phyloP scores from a whole-genome alignment of 2,329 filamentous ascomycete genomes.

The Westerdykella ornata region DNA sequence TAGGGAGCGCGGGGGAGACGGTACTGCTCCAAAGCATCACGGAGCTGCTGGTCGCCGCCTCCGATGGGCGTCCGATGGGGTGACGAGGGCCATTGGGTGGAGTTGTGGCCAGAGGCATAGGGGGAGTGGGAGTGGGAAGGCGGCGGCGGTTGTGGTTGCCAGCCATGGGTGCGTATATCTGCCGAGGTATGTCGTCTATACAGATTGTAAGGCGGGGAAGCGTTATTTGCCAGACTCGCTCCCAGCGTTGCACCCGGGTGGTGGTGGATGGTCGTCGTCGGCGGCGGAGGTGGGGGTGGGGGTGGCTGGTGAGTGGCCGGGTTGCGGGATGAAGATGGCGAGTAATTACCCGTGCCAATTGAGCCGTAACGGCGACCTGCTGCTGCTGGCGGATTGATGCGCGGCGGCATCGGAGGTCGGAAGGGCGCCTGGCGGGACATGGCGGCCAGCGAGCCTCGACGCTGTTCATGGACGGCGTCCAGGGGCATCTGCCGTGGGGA shows the following conservation, averaged over 20 bases:
- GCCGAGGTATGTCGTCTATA: conserved; percentile 86
- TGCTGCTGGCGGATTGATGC: conserved; percentile 59
- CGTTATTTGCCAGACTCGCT: conserved; percentile 39
- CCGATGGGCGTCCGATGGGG: conserved; percentile 46
- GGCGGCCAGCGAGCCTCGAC: conserved; percentile 59
- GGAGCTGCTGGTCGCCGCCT: conserved; percentile 60
- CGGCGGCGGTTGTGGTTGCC: conserved; percentile 49
- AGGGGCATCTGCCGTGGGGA: conserved; percentile 83
- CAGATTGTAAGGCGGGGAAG: conserved; percentile 58
- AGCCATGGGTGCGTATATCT: conserved; percentile 70
- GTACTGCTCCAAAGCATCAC: conserved; percentile 63
- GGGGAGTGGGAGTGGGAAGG: conserved; percentile 52
- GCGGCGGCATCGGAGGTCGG: conserved; percentile 72
- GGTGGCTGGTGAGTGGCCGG: conserved; percentile 56
- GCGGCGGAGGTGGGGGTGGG: conserved; percentile 54
- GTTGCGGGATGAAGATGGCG: conserved; percentile 67
- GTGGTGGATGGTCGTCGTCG: conserved; percentile 48
- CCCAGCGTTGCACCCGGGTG: conserved; percentile 50
- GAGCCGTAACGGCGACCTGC: conserved; percentile 69
- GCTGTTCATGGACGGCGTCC: conserved; percentile 59
- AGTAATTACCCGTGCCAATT: conserved; percentile 62
- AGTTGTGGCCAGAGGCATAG: conserved; percentile 57
- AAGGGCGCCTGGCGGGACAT: conserved; percentile 60
- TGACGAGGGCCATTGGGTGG: conserved; percentile 61
- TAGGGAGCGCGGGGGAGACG: conserved; percentile 52